Base-by-base conservation (phyloP, 2,329 filamentous ascomycete species). In the Neoascochyta sp. region DNA sequence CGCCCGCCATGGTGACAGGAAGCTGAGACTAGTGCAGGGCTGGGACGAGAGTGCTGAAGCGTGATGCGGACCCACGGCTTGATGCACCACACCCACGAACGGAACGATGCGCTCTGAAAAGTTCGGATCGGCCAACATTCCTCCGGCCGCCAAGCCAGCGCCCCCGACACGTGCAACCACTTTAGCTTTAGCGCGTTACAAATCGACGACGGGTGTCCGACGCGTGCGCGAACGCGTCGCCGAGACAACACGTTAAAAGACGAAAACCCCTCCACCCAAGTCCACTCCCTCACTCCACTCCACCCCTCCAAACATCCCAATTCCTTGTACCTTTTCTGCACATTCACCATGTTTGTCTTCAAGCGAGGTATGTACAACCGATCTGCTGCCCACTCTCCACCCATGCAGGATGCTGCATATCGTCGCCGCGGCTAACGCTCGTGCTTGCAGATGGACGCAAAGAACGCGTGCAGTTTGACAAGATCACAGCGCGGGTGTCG, bases 401-500 rank as follows among this genome's bases (percentile, higher is more conserved):
- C 39, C 36, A 18, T 39, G 33, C 43, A 25, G 13, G 12, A 16
- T 18, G 24, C 41, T 48, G 44, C 49, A 54, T 43, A 25, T 30
- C 36, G 45, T 47, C 36, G 27, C 27, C 35, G 20, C 28, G 43
- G 38, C 56, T 62, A 43, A 62, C 45, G 33, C 29, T 34, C 27
- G 15, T 29, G 28, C 34, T 27, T n/a, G 20, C 53, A 96, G 92
- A 98, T 78, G 90, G 90, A 71, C 92, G 92, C 75, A 95, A 96
- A 75, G 92, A 98, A 78, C 92, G 92, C 68, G 92, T 98, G 47
- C 92, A 98, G 68, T 98, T 98, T 74, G 92, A 98, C 77, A 98
- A 98, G 75, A 98, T 98, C 78, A 96, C 92, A 60, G 92, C 92
- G 57, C 88, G 92, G 68, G 92, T 98, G 51, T 96, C 92, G 25